These are phyloP conservation scores for Danielia reshetovae DNA, from an alignment of 805 yeast species.

Conservation along the genomic window DNA sequence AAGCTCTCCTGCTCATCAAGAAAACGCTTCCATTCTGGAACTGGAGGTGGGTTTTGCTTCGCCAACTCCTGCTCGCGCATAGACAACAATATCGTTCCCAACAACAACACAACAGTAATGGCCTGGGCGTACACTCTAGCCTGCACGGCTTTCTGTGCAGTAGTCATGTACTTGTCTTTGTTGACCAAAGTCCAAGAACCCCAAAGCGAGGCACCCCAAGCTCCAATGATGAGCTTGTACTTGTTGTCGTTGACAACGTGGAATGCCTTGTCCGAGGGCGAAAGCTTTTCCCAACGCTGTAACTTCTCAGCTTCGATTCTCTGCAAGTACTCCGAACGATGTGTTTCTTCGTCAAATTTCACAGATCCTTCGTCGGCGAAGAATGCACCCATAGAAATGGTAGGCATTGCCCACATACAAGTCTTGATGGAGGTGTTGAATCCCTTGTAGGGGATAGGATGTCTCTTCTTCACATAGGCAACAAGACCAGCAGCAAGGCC, in stretches of 20 bases:
- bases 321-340: constrained; percentile 45
- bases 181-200: constrained; percentile 76
- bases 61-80: constrained; percentile 60
- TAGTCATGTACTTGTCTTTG: constrained; percentile 69
- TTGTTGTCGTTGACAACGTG: constrained; percentile 51
- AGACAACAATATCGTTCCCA: constrained; percentile 65
- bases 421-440: constrained; percentile 43
- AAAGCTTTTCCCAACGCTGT: constrained; percentile 48
- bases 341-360: constrained; percentile 57
- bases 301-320: constrained; percentile 43
- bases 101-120: constrained; percentile 63
- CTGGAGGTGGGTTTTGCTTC: constrained; percentile 28
- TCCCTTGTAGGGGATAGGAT: constrained; percentile 46
- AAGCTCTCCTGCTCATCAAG: constrained; percentile 21
- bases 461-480: constrained; percentile 30
- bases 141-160: constrained; percentile 76
- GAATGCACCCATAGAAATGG: constrained; percentile 57
- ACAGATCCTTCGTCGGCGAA: constrained; percentile 70
- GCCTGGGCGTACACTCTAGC: constrained; percentile 92
- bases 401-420: constrained; percentile 66
- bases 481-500: constrained; percentile 52
- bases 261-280: constrained; percentile 46
- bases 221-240: constrained; percentile 62
- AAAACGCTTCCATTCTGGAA: constrained; percentile 35
- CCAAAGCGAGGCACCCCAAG: constrained; percentile 78